Evolutionary conservation across 352 stramenopile species (phyloP).

Genomic region (Blastocystis hominis): DNA sequence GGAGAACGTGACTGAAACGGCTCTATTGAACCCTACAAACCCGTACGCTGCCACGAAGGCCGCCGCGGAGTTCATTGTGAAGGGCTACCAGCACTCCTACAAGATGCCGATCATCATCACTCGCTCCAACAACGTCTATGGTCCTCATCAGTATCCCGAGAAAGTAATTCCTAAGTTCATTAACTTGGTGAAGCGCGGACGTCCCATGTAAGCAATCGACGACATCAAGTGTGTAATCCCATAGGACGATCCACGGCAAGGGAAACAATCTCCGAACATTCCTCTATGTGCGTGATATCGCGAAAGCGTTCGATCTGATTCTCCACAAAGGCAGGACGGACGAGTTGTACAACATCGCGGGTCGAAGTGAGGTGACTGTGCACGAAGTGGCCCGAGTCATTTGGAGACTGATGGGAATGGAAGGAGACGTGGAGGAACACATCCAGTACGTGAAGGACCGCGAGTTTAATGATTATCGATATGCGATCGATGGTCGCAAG

Average conservation of each 20-base stretch:
- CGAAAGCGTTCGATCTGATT: constrained; percentile 86
- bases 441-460: constrained; percentile 75
- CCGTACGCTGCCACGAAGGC: constrained; percentile 95
- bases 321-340: constrained; percentile 80
- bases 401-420: constrained; percentile 67
- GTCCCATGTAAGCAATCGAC: neutral
- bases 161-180: constrained; percentile 97
- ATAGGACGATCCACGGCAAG: constrained; percentile 86
- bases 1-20: constrained; percentile 58
- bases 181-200: constrained; percentile 66
- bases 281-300: constrained; percentile 90
- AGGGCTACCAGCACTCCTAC: constrained; percentile 82
- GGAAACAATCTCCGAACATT: constrained; percentile 88
- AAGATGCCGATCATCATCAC: constrained; percentile 89
- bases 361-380: constrained; percentile 71
- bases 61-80: constrained; percentile 91
- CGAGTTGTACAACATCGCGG: constrained; percentile 92
- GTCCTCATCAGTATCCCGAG: constrained; percentile 93
- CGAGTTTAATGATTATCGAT: constrained; percentile 93
- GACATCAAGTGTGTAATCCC: neutral
- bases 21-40: constrained; percentile 80
- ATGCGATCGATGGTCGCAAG: constrained; percentile 84
- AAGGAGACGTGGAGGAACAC: constrained; percentile 66
- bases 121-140: constrained; percentile 95
- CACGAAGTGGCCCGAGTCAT: constrained; percentile 78